Conservation (phyloP, 2,329 filamentous ascomycete genomes). For the Claviceps spartinae region DNA sequence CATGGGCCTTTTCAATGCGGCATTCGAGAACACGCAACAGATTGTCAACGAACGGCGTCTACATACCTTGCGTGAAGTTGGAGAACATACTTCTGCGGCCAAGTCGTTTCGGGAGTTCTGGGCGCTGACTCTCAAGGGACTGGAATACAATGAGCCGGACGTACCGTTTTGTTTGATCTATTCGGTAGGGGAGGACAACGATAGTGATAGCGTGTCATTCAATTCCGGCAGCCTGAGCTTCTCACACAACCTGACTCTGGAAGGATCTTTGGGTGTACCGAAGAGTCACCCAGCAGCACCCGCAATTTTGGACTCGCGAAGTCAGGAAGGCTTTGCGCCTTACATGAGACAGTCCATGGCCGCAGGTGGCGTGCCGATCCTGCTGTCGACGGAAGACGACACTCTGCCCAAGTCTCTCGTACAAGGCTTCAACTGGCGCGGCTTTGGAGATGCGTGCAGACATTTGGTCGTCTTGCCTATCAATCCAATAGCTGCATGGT, state of each 20-base stretch:
- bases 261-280: slow-evolving; percentile 33
- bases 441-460: slow-evolving; percentile 51
- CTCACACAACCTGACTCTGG: slow-evolving; percentile 41
- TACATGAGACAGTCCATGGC: slow-evolving; percentile 26
- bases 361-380: slow-evolving; percentile 21
- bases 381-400: slow-evolving; percentile 30
- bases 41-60: slow-evolving; percentile 67
- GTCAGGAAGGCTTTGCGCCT: slow-evolving; percentile 23
- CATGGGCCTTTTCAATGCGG: slow-evolving; percentile 63
- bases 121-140: slow-evolving; percentile 50
- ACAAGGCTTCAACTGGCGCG: slow-evolving; percentile 45
- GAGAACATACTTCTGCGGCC: slow-evolving; percentile 58
- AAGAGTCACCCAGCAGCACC: slow-evolving; percentile 29
- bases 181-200: slow-evolving; percentile 29
- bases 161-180: slow-evolving; percentile 39
- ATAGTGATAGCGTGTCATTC: slow-evolving; percentile 33
- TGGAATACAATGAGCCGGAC: slow-evolving; percentile 56
- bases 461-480: slow-evolving; percentile 57
- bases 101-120: slow-evolving; percentile 61
- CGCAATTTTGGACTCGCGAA: slow-evolving; percentile 20
- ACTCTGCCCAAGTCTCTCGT: slow-evolving; percentile 45
- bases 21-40: slow-evolving; percentile 64
- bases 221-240: slow-evolving; percentile 50
- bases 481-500: slow-evolving; percentile 14
- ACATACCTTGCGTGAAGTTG: slow-evolving; percentile 62